Evolutionary conservation across 768 basidiomycete genomes (phyloP).

Genomic region (Lyophyllum decastes): DNA sequence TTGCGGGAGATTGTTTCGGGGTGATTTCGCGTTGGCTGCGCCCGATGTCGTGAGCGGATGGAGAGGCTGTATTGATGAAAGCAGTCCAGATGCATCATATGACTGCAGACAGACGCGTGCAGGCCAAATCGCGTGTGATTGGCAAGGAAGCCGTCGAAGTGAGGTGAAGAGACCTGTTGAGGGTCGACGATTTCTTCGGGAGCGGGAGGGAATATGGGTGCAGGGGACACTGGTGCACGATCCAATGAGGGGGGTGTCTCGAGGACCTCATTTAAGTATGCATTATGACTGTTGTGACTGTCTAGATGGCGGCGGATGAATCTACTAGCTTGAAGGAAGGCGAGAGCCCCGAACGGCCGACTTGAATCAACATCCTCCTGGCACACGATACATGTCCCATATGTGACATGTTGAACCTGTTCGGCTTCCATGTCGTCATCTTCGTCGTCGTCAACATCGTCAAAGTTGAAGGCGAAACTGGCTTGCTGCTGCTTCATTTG

Average conservation of each 20-base stretch:
- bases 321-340: conserved; percentile 85
- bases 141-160: conserved; percentile 75
- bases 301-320: conserved; percentile 80
- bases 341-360: conserved; percentile 82
- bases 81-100: conserved; percentile 96
- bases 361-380: conserved; percentile 85
- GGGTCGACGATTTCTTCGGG: conserved; percentile 50
- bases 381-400: conserved; percentile 97
- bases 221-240: conserved; percentile 32
- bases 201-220: conserved; percentile 48
- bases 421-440: conserved; percentile 64
- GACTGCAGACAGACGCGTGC: conserved; percentile 86
- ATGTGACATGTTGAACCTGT: conserved; percentile 52
- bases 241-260: conserved; percentile 68
- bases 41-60: conserved; percentile 82
- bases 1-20: conserved; percentile 92
- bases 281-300: conserved; percentile 56
- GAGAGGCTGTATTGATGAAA: conserved; percentile 89
- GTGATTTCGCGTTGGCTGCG: conserved; percentile 89
- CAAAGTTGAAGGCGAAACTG: conserved; percentile 79
- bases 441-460: conserved; percentile 69
- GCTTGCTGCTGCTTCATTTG: conserved; percentile 94
- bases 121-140: conserved; percentile 82
- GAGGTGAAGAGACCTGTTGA: conserved; percentile 40
- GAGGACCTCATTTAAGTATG: conserved; percentile 74